phyloP scores from a whole-genome alignment of 306 rosid genomes.

The Glycine latifolia region DNA sequence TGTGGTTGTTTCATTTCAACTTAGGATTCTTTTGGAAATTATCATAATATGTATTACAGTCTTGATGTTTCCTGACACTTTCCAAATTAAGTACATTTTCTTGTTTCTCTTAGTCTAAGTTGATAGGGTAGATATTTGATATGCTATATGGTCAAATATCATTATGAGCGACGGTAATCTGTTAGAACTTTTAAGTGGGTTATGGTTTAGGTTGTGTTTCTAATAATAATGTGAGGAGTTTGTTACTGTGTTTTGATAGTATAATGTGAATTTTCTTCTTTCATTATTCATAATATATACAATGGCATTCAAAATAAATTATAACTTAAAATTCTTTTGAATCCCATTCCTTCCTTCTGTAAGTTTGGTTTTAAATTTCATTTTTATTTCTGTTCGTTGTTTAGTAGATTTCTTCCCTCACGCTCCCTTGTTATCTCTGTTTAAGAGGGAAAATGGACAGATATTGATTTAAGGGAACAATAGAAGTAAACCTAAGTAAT shows the following conservation, averaged over 20 bases:
- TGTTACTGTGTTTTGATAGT: background rate
- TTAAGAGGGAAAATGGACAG: background rate
- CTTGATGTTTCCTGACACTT: conserved; percentile 32
- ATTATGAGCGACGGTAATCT: background rate
- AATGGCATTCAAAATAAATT: background rate
- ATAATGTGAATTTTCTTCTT: background rate
- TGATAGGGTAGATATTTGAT: conserved; percentile 24
- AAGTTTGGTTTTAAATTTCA: background rate
- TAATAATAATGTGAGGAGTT: background rate
- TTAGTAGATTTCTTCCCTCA: background rate
- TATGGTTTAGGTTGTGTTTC: background rate
- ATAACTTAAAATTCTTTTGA: background rate
- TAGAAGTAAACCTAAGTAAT: conserved; percentile 1
- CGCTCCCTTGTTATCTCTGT: conserved; percentile 12
- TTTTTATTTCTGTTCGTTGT: conserved; percentile 10
- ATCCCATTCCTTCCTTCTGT: background rate
- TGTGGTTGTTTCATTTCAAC: conserved; percentile 35
- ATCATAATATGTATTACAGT: conserved; percentile 18
- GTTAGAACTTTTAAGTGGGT: no score
- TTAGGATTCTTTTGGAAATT: conserved; percentile 32
- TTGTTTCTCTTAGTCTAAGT: conserved; percentile 1
- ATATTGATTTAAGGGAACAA: conserved; percentile 17
- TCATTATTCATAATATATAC: background rate
- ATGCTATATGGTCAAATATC: conserved; percentile 28
- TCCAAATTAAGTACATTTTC: background rate